Evolutionary conservation across 495 filamentous ascomycete species (phyloP).

Genomic region (Penicillium turbatum): DNA sequence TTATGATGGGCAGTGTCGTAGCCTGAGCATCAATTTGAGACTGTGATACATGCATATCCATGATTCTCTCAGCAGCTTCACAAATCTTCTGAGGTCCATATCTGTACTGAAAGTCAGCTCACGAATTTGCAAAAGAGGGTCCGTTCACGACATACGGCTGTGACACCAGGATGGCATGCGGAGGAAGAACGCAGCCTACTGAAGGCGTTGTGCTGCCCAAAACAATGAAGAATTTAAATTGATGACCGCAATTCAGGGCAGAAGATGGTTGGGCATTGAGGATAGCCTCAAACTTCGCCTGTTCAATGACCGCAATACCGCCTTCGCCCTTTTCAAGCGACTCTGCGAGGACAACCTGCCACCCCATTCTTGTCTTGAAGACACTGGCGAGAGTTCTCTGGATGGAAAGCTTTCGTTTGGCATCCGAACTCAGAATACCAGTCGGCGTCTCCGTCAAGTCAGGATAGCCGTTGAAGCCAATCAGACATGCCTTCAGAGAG

Average conservation of each 20-base stretch:
- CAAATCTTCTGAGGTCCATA: constrained; percentile 15
- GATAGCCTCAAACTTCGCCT: constrained; percentile 4
- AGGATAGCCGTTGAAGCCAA: constrained; percentile 20
- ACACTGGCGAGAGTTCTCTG: constrained; percentile 15
- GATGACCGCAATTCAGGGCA: background rate
- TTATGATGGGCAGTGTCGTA: no score
- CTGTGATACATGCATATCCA: background rate
- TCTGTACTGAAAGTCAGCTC: constrained; percentile 6
- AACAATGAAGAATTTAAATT: constrained; percentile 16
- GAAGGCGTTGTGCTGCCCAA: constrained; percentile 5
- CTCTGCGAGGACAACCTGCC: constrained; percentile 9
- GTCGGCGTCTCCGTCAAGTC: constrained; percentile 20
- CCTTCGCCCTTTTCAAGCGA: constrained; percentile 4
- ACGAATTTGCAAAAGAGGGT: background rate
- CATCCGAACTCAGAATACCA: constrained; percentile 17
- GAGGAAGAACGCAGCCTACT: background rate
- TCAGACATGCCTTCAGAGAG: constrained; percentile 7
- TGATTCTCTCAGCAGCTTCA: constrained; percentile 1
- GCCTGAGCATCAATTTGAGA: background rate
- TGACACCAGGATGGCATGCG: constrained; percentile 11
- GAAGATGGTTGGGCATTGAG: background rate
- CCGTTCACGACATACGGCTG: constrained; percentile 16
- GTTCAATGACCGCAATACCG: constrained; percentile 19
- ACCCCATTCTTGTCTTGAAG: constrained; percentile 3
- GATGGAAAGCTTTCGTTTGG: constrained; percentile 21